These are phyloP conservation scores for Pleurotus salmoneostramineus DNA, from an alignment of 768 basidiomycete genomes.

Conservation along the genomic window DNA sequence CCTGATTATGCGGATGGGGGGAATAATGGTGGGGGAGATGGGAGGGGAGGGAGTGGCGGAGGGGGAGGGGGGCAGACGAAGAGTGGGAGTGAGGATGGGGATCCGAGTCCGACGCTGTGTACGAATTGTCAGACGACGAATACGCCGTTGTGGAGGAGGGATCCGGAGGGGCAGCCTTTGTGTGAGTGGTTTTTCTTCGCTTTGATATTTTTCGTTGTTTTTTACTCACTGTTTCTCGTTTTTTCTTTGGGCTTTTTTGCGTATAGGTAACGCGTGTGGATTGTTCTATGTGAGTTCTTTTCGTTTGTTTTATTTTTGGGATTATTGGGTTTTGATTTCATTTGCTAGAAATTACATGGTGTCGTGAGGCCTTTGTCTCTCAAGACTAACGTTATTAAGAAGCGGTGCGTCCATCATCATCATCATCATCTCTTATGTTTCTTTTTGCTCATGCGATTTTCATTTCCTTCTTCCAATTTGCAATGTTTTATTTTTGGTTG, in stretches of 20 bases:
- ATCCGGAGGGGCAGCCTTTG: conserved; percentile 89
- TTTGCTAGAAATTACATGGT: conserved; percentile 84
- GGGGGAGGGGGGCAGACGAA: conserved; percentile 21
- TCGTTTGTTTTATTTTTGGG: conserved; percentile 1
- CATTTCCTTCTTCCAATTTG: conserved; percentile 1
- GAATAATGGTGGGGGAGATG: neutral
- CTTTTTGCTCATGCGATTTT: neutral
- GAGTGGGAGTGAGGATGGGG: conserved; percentile 58
- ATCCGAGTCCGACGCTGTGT: conserved; percentile 76
- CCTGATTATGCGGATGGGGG: conserved; percentile 49
- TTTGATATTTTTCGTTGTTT: conserved; percentile 5
- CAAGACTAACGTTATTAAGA: conserved; percentile 98
- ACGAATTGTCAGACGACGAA: conserved; percentile 96
- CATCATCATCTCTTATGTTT: too few relatives aligned
- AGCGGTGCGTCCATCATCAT: conserved; percentile 49
- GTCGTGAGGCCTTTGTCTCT: conserved; percentile 91
- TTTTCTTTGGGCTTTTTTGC: conserved; percentile 10
- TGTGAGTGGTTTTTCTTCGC: conserved; percentile 46
- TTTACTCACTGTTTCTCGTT: conserved; percentile 9
- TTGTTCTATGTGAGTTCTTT: conserved; percentile 76
- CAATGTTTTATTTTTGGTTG: conserved; percentile 1
- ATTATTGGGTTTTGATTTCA: conserved; percentile 8
- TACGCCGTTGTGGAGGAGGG: conserved; percentile 89
- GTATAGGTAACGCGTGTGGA: conserved; percentile 83
- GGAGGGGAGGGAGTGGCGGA: conserved; percentile 10